Conservation (phyloP, 139 green algal species). For the Closterium sp. region DNA sequence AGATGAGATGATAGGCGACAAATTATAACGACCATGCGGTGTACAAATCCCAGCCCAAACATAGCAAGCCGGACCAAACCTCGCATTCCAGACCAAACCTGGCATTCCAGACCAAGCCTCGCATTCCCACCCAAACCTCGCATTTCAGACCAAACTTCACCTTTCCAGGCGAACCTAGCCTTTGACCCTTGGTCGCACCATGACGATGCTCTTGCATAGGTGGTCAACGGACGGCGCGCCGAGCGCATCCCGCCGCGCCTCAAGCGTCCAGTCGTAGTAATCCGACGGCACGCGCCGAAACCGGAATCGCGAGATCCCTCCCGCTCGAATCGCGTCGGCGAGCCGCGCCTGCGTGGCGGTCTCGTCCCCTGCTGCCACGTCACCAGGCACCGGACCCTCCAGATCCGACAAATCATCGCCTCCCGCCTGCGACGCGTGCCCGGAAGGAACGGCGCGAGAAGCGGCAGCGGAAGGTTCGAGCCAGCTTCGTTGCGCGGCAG, state of each 20-base stretch:
- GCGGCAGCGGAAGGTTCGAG: background rate
- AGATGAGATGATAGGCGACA: no score
- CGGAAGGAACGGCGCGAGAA: background rate
- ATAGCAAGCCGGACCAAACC: no score
- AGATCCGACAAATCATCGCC: background rate
- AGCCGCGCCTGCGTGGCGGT: background rate
- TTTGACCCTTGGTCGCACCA: no score
- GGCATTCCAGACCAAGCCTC: no score
- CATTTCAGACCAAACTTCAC: no score
- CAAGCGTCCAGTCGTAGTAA: slow-evolving; percentile 81
- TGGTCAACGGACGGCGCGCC: slow-evolving; percentile 63
- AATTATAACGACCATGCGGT: no score
- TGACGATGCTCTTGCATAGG: slow-evolving; percentile 89
- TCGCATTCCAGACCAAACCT: no score
- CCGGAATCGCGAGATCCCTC: slow-evolving; percentile 7
- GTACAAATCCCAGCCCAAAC: no score
- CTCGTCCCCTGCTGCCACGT: background rate
- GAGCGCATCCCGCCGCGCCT: slow-evolving; percentile 61
- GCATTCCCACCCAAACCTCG: no score
- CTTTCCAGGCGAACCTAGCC: no score
- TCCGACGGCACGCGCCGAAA: slow-evolving; percentile 75
- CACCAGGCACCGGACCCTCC: background rate
- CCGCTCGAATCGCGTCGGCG: background rate
- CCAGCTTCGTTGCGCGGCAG: background rate
- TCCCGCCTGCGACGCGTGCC: background rate